phyloP scores from a whole-genome alignment of 805 yeast genomes.

The Monosporozyma aerobia region DNA sequence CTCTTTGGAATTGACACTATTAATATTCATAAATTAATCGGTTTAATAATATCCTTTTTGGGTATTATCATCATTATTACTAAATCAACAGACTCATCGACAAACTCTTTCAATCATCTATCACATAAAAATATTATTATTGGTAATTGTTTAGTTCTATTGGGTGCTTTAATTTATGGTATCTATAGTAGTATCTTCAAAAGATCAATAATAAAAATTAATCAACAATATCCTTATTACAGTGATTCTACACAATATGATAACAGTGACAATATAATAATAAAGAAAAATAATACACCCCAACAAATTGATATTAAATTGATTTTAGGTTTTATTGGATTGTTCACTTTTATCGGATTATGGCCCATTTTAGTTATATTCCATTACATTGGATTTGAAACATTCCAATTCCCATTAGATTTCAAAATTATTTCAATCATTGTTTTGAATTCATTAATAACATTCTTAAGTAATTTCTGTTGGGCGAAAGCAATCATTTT shows the following conservation, averaged over 20 bases:
- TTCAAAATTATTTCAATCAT: constrained; percentile 38
- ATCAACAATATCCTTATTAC: constrained; percentile 42
- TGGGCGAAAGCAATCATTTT: constrained; percentile 90
- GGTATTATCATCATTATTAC: constrained; percentile 70
- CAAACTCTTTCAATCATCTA: constrained; percentile 1
- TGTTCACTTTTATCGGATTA: constrained; percentile 55
- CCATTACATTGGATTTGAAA: constrained; percentile 51
- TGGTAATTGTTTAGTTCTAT: constrained; percentile 70
- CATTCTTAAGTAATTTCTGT: constrained; percentile 76
- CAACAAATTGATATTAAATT: constrained; percentile 58
- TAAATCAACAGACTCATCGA: constrained; percentile 18
- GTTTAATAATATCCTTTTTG: constrained; percentile 54
- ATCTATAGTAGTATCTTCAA: constrained; percentile 79
- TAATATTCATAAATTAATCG: constrained; percentile 50
- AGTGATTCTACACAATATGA: neutral
- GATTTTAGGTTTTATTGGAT: constrained; percentile 88
- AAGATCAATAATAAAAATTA: constrained; percentile 35
- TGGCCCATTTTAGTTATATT: constrained; percentile 73
- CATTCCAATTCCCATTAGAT: constrained; percentile 53
- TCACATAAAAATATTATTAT: constrained; percentile 30
- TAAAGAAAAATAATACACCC: too few species aligned
- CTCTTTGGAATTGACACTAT: constrained; percentile 58
- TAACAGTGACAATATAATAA: too few species aligned
- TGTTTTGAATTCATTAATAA: constrained; percentile 55
- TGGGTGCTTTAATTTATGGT: constrained; percentile 80